Evolutionary conservation across 1,284 basidiomycete species (phyloP).

Genomic region (Waitea zeae): DNA sequence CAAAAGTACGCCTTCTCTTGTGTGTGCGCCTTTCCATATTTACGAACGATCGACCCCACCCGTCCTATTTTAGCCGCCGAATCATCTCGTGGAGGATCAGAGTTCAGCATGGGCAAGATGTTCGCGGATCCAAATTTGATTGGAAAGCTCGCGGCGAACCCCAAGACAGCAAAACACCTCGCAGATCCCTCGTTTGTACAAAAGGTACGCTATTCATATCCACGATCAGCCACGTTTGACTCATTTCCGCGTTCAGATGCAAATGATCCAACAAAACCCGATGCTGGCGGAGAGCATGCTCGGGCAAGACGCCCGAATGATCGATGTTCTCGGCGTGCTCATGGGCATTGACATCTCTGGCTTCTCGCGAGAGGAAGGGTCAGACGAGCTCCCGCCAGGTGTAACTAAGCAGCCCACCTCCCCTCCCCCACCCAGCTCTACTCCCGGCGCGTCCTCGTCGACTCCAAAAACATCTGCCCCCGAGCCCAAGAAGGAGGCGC

Average conservation of each 20-base stretch:
- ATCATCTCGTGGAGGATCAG: slow-evolving; percentile 19
- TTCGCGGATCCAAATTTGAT: slow-evolving; percentile 79
- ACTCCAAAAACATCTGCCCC: slow-evolving; percentile 25
- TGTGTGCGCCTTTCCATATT: not conserved
- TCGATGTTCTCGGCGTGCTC: slow-evolving; percentile 81
- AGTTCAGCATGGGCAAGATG: slow-evolving; percentile 54
- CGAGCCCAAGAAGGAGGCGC: slow-evolving; percentile 15
- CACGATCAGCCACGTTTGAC: not conserved
- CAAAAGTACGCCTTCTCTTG: slow-evolving; percentile 29
- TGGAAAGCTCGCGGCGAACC: slow-evolving; percentile 72
- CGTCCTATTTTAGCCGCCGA: slow-evolving; percentile 1
- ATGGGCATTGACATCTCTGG: slow-evolving; percentile 93
- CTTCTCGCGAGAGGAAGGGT: slow-evolving; percentile 74
- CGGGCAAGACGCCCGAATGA: slow-evolving; percentile 80
- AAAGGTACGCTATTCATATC: slow-evolving; percentile 22
- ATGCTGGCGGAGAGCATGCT: slow-evolving; percentile 28
- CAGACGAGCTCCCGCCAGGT: slow-evolving; percentile 61
- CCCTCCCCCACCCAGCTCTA: slow-evolving; percentile 17
- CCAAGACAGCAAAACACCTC: slow-evolving; percentile 72
- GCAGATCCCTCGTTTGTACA: slow-evolving; percentile 69
- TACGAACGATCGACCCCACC: not conserved
- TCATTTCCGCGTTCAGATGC: slow-evolving; percentile 19
- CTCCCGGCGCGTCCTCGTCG: slow-evolving; percentile 16
- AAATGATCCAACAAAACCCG: slow-evolving; percentile 46
- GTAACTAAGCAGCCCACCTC: slow-evolving; percentile 16